A percentile compares a stretch with the other conserved stretches of the same genome.
Evolutionary conservation across 2,329 filamentous ascomycete species (phyloP).

Genomic region (Seiridium unicorne): DNA sequence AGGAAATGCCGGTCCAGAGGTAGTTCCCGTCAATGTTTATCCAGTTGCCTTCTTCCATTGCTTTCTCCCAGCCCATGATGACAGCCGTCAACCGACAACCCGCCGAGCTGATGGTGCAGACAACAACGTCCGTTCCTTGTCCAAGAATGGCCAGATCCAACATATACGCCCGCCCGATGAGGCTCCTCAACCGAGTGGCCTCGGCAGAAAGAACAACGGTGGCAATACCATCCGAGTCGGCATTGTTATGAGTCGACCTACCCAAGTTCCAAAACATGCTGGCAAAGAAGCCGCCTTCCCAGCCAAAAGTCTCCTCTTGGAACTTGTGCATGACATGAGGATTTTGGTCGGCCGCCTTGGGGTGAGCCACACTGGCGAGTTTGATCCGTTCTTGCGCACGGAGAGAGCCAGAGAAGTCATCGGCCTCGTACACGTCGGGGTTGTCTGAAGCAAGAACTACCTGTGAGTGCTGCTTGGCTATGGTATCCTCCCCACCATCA

Average conservation of each 20-base stretch:
- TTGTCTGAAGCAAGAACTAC: constrained; percentile 77
- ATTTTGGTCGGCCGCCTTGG: constrained; percentile 39
- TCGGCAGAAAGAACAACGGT: constrained; percentile 40
- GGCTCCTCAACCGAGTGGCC: constrained; percentile 66
- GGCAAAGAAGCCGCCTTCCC: constrained; percentile 85
- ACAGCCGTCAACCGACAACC: constrained; percentile 75
- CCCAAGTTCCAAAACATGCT: constrained; percentile 81
- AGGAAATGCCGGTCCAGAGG: constrained; percentile 53
- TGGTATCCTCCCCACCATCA: constrained; percentile 30
- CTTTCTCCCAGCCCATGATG: constrained; percentile 82
- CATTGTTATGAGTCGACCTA: constrained; percentile 36
- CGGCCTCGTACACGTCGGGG: constrained; percentile 66
- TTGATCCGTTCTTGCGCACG: constrained; percentile 76
- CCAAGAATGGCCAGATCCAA: constrained; percentile 77
- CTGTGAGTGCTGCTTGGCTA: constrained; percentile 42
- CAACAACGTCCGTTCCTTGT: constrained; percentile 64
- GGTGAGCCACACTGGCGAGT: constrained; percentile 62
- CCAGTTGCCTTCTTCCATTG: constrained; percentile 62
- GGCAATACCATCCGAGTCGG: constrained; percentile 30
- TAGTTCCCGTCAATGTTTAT: constrained; percentile 75
- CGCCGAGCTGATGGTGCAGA: constrained; percentile 74
- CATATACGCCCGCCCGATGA: constrained; percentile 78
- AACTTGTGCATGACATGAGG: constrained; percentile 59
- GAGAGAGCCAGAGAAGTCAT: constrained; percentile 57
- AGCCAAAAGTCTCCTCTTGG: constrained; percentile 75